Base-by-base conservation (phyloP, 257 asterid species). In the Nicotiana noctiflora region DNA sequence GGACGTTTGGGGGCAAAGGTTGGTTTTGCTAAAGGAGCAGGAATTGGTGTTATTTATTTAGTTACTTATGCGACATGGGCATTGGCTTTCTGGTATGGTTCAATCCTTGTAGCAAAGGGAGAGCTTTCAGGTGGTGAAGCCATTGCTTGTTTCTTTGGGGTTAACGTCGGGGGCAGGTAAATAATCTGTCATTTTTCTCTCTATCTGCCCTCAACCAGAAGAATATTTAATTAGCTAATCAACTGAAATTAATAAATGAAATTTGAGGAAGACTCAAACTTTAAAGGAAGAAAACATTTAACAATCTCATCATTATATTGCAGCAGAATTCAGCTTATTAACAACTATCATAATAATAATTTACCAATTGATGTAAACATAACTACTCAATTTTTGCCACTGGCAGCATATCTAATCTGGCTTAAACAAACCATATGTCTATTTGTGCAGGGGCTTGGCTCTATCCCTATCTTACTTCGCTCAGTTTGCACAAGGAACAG, bases 31-130 rank as follows among this genome's bases (percentile, higher is more conserved):
- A 93, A 93, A 81, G 97, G 98, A 61, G 87, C 85, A 2, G 98
- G 98, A 56, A 85, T 93, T 60, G 98, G 98, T 57, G 91, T 93
- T 49, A 93, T 93, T 25, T 93, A 93, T 81, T 84, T 93, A 31
- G 96, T 93, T 21, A 91, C 97, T 1, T 93, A 92, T 75, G 87
- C 93, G 2, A 93, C 98, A 17, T 93, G 98, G 97, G 98, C 97
- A n/a, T 84, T 93, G 85, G 97, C 98, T 65, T 93, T 93, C 83
- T 93, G 97, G 96, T 93, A 93, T 6, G 98, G 98, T 32, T 87
- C 97, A 66, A 83, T 92, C 82, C 84, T 93, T 40, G 91, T 91
- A 44, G 82, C 85, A 0, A 86, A 76, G 55, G 75, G 74, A 5
- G 82, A 93, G 82, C 90, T 92, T 81, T 34, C 80, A 6, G 96